Base-by-base conservation (phyloP, 1,284 basidiomycete genomes). In the Rhodotorula sp. region DNA sequence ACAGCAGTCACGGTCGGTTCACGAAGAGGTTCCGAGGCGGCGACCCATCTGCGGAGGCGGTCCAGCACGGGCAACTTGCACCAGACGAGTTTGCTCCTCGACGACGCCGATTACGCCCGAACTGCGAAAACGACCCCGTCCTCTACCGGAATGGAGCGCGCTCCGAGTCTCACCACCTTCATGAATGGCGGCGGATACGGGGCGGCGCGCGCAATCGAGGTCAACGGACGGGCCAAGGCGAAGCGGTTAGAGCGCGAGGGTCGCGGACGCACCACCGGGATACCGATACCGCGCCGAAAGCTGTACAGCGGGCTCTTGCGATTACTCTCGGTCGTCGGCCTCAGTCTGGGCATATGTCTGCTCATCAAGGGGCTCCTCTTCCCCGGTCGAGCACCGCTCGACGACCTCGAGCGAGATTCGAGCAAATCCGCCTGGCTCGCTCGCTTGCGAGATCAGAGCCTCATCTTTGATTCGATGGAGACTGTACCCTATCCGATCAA, bases 101-200 rank as follows among this genome's bases (percentile, higher is more conserved):
- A 56, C 16, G 68, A 56, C 5, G 62, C 43, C 14, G 67, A 43
- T 28, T 57, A 63, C 26, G 31, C 45, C 5, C 43, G 58, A 18
- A 14, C 14, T 14, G 31, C 38, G 4, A 26, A 43, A 18, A 54
- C 34, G 19, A 43, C 43, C 19, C 50, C 60, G 3, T 8, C 47
- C n/a, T 60, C 62, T 23, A 26, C n/a, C 43, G 58, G 57, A 8
- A 69, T 72, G 71, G 64, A 72, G 47, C 55, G 68, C 7, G 52
- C 55, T 2, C 15, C 55, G n/a, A 64, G 61, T 23, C 28, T 72
- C 31, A 72, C 71, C 21, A 57, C 64, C 21, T 64, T 69, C 62
- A 72, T 72, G 71, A 38, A 26, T 10, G 52, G 55, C 23, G 66
- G 54, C 18, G 64, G 34, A 2, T 18, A 54, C 26, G 38, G 14